Percentiles rank a stretch among this genome's conserved stretches.
Evolutionary conservation across 1,139 yeast species (phyloP).

Genomic region (Scheffersomyces parashehatae): DNA sequence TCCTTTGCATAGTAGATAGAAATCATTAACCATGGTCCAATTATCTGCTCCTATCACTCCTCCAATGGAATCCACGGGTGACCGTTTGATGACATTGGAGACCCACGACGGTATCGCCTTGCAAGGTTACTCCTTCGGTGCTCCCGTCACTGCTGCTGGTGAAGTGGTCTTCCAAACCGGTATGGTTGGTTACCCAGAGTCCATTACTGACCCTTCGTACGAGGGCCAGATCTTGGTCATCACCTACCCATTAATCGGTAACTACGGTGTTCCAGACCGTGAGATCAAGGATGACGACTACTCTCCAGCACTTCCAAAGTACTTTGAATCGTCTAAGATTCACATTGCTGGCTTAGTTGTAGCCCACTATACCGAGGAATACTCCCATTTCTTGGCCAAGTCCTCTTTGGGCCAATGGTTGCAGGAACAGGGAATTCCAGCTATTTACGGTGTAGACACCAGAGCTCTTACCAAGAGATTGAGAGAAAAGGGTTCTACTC

Average conservation of each 20-base stretch:
- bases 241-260: conserved; percentile 96
- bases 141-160: conserved; percentile 86
- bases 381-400: conserved; percentile 88
- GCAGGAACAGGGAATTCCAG: conserved; percentile 88
- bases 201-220: conserved; percentile 97
- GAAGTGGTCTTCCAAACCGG: conserved; percentile 99
- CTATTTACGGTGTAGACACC: conserved; percentile 97
- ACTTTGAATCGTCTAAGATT: conserved; percentile 87
- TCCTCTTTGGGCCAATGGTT: conserved; percentile 95
- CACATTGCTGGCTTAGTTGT: conserved; percentile 97
- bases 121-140: conserved; percentile 98
- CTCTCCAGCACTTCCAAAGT: conserved; percentile 77
- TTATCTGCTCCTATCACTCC: conserved; percentile 80
- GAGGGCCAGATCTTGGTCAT: conserved; percentile 97
- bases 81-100: conserved; percentile 85
- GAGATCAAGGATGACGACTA: conserved; percentile 68
- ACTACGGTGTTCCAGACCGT: conserved; percentile 98
- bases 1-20: neutral
- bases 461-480: conserved; percentile 91
- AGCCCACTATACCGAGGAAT: conserved; percentile 95
- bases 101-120: conserved; percentile 86
- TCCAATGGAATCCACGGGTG: conserved; percentile 79
- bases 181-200: conserved; percentile 99
- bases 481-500: conserved; percentile 89
- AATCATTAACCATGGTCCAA: conserved; percentile 17